Conservation (phyloP, 495 filamentous ascomycete genomes). For the Emericellopsis terricola region DNA sequence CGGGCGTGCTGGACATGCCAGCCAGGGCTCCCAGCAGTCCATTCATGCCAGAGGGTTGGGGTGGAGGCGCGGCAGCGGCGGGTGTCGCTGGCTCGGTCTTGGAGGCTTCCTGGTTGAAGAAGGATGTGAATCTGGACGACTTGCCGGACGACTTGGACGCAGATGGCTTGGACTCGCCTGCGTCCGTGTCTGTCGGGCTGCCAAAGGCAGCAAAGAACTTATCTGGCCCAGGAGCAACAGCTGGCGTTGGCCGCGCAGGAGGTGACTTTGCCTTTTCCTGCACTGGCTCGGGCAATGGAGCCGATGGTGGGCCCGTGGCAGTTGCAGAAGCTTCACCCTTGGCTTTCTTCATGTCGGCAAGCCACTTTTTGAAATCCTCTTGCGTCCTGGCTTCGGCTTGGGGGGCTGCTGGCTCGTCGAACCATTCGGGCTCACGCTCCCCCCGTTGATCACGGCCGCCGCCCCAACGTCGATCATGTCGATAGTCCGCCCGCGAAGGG, state of each 20-base stretch:
- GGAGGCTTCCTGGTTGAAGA: constrained; percentile 53
- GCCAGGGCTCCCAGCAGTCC: constrained; percentile 1
- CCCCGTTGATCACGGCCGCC: constrained; percentile 44
- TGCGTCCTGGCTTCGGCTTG: constrained; percentile 55
- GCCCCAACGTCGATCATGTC: constrained; percentile 30
- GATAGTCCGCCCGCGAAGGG: constrained; percentile 22
- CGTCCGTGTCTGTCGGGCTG: no score
- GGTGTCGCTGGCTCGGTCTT: constrained; percentile 33
- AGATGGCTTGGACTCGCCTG: no score
- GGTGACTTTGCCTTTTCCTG: constrained; percentile 23
- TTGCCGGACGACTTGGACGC: constrained; percentile 34
- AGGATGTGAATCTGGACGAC: constrained; percentile 66
- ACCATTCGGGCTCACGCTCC: constrained; percentile 74
- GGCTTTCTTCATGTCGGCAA: constrained; percentile 70
- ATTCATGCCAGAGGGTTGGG: neutral
- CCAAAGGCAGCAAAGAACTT: constrained; percentile 61
- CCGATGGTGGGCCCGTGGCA: constrained; percentile 17
- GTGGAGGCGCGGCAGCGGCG: constrained; percentile 9
- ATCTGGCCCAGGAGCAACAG: constrained; percentile 50
- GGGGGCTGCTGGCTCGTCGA: constrained; percentile 59
- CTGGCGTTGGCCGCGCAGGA: constrained; percentile 34
- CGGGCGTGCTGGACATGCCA: constrained; percentile 1
- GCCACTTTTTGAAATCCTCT: constrained; percentile 92
- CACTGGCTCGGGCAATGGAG: constrained; percentile 9
- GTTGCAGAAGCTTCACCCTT: constrained; percentile 18